These are phyloP conservation scores for Clarireedia homoeocarpa DNA, from an alignment of 2,329 filamentous ascomycete species.

Conservation along the genomic window DNA sequence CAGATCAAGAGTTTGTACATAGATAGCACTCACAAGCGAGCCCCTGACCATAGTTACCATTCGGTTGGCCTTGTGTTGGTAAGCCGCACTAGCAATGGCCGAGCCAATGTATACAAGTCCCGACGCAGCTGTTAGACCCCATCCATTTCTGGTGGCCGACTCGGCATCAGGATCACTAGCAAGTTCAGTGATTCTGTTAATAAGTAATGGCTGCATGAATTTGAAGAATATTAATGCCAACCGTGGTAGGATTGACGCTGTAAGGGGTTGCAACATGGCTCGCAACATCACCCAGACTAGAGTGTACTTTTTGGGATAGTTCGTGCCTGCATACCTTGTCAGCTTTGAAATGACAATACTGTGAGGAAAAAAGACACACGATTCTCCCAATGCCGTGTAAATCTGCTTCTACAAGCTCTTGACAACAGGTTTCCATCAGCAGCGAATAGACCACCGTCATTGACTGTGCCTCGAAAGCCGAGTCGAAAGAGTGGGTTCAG, in stretches of 20 bases:
- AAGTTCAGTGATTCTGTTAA: conserved; percentile 11
- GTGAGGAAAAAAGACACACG: conserved; percentile 3
- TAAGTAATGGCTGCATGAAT: conserved; percentile 17
- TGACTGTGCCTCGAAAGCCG: conserved; percentile 27
- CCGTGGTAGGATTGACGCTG: conserved; percentile 11
- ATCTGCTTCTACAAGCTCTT: conserved; percentile 10
- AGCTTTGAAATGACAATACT: neutral
- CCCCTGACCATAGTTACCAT: conserved; percentile 20
- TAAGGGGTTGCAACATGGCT: conserved; percentile 15
- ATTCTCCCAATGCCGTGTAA: conserved; percentile 13
- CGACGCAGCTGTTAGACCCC: conserved; percentile 16
- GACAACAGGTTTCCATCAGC: conserved; percentile 13
- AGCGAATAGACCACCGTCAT: conserved; percentile 24
- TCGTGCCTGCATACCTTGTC: conserved; percentile 6
- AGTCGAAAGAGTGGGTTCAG: conserved; percentile 28
- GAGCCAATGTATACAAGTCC: conserved; percentile 22
- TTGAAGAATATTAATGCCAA: conserved; percentile 13
- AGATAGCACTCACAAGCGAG: conserved; percentile 23
- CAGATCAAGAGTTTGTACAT: conserved; percentile 24
- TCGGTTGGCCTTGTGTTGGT: conserved; percentile 16
- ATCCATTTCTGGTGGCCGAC: conserved; percentile 12
- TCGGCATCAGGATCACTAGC: neutral
- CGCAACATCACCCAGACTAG: conserved; percentile 15
- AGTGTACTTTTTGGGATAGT: conserved; percentile 13
- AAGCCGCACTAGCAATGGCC: conserved; percentile 18